Evolutionary conservation across 2,329 filamentous ascomycete species (phyloP), one percentile per base, ranked within the genome.

Genomic region (Colletotrichum sp.): DNA sequence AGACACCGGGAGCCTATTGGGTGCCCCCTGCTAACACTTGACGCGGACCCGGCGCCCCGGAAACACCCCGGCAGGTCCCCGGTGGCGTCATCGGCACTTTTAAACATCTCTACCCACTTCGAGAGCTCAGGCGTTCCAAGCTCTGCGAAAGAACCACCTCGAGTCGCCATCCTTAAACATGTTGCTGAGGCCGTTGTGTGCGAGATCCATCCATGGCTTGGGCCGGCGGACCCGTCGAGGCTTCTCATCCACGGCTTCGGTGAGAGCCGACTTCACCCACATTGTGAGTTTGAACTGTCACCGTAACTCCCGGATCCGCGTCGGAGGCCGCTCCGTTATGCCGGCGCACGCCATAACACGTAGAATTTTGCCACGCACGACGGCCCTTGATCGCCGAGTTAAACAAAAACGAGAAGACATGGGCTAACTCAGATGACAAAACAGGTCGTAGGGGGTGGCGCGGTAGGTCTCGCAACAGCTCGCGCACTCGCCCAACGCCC

Each of bases 381-480:
- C 18, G 12, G n/a, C 24, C 32, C 61, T 26, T 32, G 14, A 26
- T 16, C 61, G 18, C 24, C n/a, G 34, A 18, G 26, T 14, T 10
- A n/a, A 21, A 61, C 28, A 28, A 64, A 10, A 21, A 36, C 43
- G 48, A 12, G 26, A 26, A 39, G 12, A 48, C 34, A 55, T n/a
- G 21, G 34, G 55, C 9, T 34, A 24, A 13, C 21, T 52, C 10
- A 24, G 6, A 52, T 52, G 43, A 52, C n/a, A 52, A 52, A 52
- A 21, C 77, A 91, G 87, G 87, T 92, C 39, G 88, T 92, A 71
- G 91, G 91, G 79, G 90, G 88, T 79, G 91, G 91, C 78, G 90
- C 95, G 0, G 93, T 98, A 43, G 96, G 96, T 13, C 90, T 98
- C 3, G 94, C 96, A 10, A 91, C 96, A 71, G 95, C 95, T 7